Evolutionary conservation across 306 rosid species (phyloP).

Genomic region (Biancaea sappan): DNA sequence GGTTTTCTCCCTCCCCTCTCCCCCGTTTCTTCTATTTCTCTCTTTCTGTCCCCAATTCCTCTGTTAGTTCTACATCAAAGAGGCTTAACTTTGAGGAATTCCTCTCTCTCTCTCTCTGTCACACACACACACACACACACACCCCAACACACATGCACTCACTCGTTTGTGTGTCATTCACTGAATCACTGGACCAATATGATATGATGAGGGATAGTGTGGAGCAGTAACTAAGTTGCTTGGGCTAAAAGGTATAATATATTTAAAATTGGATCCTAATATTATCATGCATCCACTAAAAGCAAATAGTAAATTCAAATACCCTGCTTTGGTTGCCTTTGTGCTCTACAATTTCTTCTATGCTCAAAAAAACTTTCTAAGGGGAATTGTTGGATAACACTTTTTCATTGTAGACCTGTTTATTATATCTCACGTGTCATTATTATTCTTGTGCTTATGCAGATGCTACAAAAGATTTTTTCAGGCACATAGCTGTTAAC

Average conservation of each 20-base stretch:
- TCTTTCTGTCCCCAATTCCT: background rate
- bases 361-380: slow-evolving; percentile 11
- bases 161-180: background rate
- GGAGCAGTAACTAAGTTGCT: background rate
- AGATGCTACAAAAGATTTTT: slow-evolving; percentile 89
- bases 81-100: slow-evolving; percentile 5
- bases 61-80: background rate
- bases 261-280: background rate
- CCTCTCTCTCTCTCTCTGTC: background rate
- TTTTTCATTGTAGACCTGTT: background rate
- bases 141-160: too few species aligned
- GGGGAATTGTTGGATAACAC: background rate
- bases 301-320: slow-evolving; percentile 1
- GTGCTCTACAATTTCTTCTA: slow-evolving; percentile 1
- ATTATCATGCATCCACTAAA: background rate
- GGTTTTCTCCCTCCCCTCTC: background rate
- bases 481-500: slow-evolving; percentile 52
- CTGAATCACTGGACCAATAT: background rate
- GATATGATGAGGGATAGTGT: background rate
- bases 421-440: background rate
- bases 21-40: background rate
- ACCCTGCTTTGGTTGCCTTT: slow-evolving; percentile 26
- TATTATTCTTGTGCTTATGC: slow-evolving; percentile 36
- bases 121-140: too few species aligned
- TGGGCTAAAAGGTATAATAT: background rate